Evolutionary conservation across 257 asterid species (phyloP), one percentile per base, ranked within the genome.

Genomic region (Plantago ovata): DNA sequence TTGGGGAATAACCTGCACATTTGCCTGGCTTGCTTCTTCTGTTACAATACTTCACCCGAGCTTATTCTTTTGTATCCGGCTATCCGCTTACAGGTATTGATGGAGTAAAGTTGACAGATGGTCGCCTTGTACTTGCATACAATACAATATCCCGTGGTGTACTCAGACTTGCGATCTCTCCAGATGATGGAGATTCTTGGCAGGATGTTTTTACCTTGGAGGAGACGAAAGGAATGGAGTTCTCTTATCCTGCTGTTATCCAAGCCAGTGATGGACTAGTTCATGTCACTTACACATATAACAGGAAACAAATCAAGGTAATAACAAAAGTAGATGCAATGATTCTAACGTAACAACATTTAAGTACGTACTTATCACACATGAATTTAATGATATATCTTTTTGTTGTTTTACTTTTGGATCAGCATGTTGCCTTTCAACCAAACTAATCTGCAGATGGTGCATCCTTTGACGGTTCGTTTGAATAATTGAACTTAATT

Each of bases 211-310:
- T 56, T 50, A 82, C 89, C 0, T 80, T 93, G n/a, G 98, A 89
- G 65, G 85, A 86, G 20, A 82, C 77, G 3, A 32, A 5, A 1
- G 89, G 94, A 38, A 84, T 80, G 97, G 97, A 89, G 65, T 93
- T 88, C 69, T 93, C 98, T 28, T 89, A 93, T 77, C 98, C 97
- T 1, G 98, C 98, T 28, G 97, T 93, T 33, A 86, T 93, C 62
- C 89, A 93, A 71, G 78, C 74, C 57, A 79, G 81, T 33, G 94
- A 85, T 36, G 94, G 89, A 72, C 71, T 79, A 63, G 87, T 92
- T 61, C 98, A 92, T 63, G 66, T 92, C 76, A 85, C 97, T 59
- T 92, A 88, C 45, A 92, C 97, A 13, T 92, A 92, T 50, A 86
- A 88, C 16, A 75, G 97, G 67, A 78, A 86, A 41, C 97, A 86